Evolutionary conservation across 306 rosid species (phyloP), one percentile per base, ranked within the genome.

Genomic region (Fagus sylvatica): DNA sequence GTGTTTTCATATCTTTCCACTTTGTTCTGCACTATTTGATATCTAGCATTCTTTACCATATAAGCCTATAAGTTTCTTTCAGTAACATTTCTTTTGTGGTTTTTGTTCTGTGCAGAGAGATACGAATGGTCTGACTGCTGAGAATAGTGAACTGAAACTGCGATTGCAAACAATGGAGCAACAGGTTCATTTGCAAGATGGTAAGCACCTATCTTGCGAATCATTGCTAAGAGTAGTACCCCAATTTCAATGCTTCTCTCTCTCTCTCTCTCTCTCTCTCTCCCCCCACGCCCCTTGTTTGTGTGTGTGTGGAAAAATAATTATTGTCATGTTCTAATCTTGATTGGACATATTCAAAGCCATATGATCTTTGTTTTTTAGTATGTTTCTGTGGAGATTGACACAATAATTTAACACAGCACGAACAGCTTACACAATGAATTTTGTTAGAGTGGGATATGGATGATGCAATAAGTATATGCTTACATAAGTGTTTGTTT

Each of bases 141-240:
- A 94, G 88, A 94, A 94, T 80, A 90, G 91, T 78, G 98, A 94
- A 75, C 87, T 94, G 85, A 94, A 94, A 82, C 80, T 94, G 86
- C 90, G 94, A n/a, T 83, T 94, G 89, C 98, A 94, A 87, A 84
- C 97, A 73, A 92, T 92, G 96, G 98, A 94, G 84, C 98, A 94
- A 83, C 97, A 94, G 81, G 98, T 94, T 82, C 97, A 90, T 83
- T 80, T 94, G 86, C 97, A 94, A 85, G 98, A 94, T 84, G 98
- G 98, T 94, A 87, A 85, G 87, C 40, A 11, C 41, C 11, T 51
- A 43, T 2, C 39, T 4, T 64, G 13, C 10, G 41, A 71, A 19
- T 49, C 54, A 6, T 56, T 79, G 69, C 51, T 56, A 64, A 72
- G 48, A 53, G 49, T 81, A 60, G 2, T 69, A 11, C 53, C 64